Evolutionary conservation across 495 filamentous ascomycete species (phyloP).

Genomic region (Geoglossum glabrum): DNA sequence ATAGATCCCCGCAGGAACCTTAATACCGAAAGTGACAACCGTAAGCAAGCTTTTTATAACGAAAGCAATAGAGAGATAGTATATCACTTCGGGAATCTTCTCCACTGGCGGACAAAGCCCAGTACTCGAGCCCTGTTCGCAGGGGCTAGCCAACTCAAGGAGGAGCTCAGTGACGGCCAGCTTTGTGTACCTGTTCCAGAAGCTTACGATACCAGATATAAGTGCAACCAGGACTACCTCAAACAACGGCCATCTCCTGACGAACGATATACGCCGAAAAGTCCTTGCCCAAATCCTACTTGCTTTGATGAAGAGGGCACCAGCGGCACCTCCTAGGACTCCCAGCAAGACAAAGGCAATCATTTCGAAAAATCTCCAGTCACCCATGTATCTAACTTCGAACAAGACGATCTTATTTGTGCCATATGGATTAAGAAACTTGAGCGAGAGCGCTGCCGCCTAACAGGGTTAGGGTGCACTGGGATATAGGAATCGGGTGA

Average conservation of each 20-base stretch:
- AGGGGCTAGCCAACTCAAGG: constrained; percentile 77
- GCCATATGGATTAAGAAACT: constrained; percentile 90
- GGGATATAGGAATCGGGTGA: not conserved
- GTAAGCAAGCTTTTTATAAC: constrained; percentile 80
- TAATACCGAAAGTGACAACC: constrained; percentile 78
- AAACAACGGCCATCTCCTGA: constrained; percentile 67
- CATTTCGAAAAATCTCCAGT: constrained; percentile 91
- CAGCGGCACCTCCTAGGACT: constrained; percentile 60
- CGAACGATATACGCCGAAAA: constrained; percentile 59
- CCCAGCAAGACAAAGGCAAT: constrained; percentile 68
- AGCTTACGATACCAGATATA: constrained; percentile 64
- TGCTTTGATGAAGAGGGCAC: constrained; percentile 93
- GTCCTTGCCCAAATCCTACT: constrained; percentile 71
- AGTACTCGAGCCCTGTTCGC: constrained; percentile 38
- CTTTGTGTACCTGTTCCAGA: constrained; percentile 86
- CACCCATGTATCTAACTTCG: constrained; percentile 73
- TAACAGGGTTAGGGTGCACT: constrained; percentile 9
- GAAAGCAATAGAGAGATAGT: constrained; percentile 55
- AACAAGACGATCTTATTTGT: constrained; percentile 94
- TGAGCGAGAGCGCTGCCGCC: constrained; percentile 66
- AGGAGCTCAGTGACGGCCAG: constrained; percentile 78
- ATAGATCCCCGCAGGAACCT: constrained; percentile 91
- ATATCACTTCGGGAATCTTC: constrained; percentile 52
- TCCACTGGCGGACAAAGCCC: constrained; percentile 62
- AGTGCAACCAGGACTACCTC: constrained; percentile 80